phyloP scores from a whole-genome alignment of 1,284 basidiomycete species.

The Ceratobasidium sp. region DNA sequence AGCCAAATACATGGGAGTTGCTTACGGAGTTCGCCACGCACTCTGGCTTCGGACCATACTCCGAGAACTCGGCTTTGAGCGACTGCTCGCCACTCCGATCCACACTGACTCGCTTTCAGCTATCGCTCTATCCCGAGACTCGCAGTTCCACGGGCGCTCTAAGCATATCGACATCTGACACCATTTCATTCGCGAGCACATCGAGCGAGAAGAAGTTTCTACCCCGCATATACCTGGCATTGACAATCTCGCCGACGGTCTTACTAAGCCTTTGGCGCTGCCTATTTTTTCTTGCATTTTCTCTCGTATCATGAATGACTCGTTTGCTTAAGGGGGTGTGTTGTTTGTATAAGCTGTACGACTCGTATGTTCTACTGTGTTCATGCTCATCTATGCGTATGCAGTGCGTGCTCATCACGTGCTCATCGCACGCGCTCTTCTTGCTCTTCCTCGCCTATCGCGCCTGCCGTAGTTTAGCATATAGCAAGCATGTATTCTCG shows the following conservation, averaged over 20 bases:
- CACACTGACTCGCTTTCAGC: conserved; percentile 51
- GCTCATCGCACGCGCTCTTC: too few species aligned
- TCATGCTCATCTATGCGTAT: too few species aligned
- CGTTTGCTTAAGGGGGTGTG: conserved; percentile 20
- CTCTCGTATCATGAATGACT: conserved; percentile 2
- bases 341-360: neutral
- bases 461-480: too few species aligned
- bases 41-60: conserved; percentile 49
- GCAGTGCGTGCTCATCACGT: too few species aligned
- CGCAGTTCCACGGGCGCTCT: conserved; percentile 46
- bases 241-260: conserved; percentile 47
- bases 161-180: conserved; percentile 53
- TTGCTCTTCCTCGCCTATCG: too few species aligned
- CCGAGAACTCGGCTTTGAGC: conserved; percentile 45
- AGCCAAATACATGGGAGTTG: conserved; percentile 54
- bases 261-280: conserved; percentile 47
- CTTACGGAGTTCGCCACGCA: conserved; percentile 50
- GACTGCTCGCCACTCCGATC: conserved; percentile 29
- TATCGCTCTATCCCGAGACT: conserved; percentile 48
- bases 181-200: conserved; percentile 53
- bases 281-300: conserved; percentile 36
- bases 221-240: conserved; percentile 1
- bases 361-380: too few species aligned
- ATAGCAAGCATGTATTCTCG: too few species aligned
- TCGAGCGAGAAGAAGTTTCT: conserved; percentile 47